Percentiles rank a stretch among this genome's conserved stretches.
phyloP scores from a whole-genome alignment of 768 basidiomycete species.

The Mycena vitilis region DNA sequence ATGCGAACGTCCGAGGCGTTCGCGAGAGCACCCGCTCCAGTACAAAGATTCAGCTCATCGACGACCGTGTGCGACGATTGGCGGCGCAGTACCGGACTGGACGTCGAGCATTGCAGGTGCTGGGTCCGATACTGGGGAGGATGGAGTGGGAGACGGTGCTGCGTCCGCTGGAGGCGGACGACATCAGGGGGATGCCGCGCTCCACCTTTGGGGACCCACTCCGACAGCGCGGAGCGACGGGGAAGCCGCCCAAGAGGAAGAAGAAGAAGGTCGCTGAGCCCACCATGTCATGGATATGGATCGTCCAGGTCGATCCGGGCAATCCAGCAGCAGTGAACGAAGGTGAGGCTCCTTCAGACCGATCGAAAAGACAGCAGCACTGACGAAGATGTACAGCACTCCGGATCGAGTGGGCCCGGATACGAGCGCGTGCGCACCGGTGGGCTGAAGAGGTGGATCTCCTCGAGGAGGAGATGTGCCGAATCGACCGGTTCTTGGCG shows the following conservation, averaged over 20 bases:
- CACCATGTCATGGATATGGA: too few relatives aligned
- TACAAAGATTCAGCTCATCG: not conserved
- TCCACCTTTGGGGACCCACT: too few relatives aligned
- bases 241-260: not conserved
- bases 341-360: not conserved
- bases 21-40: not conserved
- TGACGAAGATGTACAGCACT: not conserved
- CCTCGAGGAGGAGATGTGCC: constrained; percentile 30
- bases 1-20: not conserved
- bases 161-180: not conserved
- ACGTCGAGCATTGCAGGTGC: not conserved
- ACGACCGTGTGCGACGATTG: not conserved
- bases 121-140: constrained; percentile 2
- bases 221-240: constrained; percentile 5
- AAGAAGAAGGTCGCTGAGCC: too few relatives aligned
- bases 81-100: not conserved
- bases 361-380: not conserved
- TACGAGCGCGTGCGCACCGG: constrained; percentile 13
- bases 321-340: constrained; percentile 14
- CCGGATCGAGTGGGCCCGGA: constrained; percentile 26
- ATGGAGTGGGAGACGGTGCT: constrained; percentile 6
- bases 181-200: constrained; percentile 18
- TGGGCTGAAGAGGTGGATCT: constrained; percentile 31
- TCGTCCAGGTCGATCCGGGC: too few relatives aligned
- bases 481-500: constrained; percentile 8